Conservation (phyloP, 306 rosid genomes). For the Trichosanthes cucumerina region DNA sequence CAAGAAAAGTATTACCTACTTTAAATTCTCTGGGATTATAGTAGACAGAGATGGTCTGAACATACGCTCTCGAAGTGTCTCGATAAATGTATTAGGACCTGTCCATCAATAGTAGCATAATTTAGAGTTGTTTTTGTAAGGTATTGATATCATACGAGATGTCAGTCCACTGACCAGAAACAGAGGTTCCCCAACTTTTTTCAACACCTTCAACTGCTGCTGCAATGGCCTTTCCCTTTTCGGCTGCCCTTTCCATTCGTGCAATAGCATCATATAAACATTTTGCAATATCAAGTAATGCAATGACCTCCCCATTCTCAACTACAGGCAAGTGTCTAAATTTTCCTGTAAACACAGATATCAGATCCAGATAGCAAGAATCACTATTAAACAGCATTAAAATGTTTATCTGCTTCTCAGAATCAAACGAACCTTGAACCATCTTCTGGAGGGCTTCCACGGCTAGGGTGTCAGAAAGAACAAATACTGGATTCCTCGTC, state of each 20-base stretch:
- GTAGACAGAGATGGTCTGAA: conserved; percentile 91
- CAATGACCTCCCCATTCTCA: conserved; percentile 94
- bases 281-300: conserved; percentile 93
- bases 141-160: background rate
- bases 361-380: conserved; percentile 12
- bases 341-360: conserved; percentile 49
- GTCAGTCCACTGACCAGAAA: conserved; percentile 53
- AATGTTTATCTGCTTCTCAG: conserved; percentile 12
- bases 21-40: conserved; percentile 77
- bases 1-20: conserved; percentile 83
- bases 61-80: conserved; percentile 76
- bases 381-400: background rate
- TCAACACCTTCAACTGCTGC: conserved; percentile 99
- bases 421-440: conserved; percentile 74
- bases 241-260: conserved; percentile 90
- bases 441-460: conserved; percentile 99
- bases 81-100: conserved; percentile 78
- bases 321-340: conserved; percentile 97
- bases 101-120: conserved; percentile 14
- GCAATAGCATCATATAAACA: conserved; percentile 97
- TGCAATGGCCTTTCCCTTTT: conserved; percentile 96
- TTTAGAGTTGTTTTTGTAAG: background rate
- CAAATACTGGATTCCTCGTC: conserved; percentile 89
- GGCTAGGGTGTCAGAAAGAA: conserved; percentile 87
- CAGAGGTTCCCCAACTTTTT: conserved; percentile 70